Base-by-base conservation (phyloP, 2,329 filamentous ascomycete species). In the Didymella pomorum region DNA sequence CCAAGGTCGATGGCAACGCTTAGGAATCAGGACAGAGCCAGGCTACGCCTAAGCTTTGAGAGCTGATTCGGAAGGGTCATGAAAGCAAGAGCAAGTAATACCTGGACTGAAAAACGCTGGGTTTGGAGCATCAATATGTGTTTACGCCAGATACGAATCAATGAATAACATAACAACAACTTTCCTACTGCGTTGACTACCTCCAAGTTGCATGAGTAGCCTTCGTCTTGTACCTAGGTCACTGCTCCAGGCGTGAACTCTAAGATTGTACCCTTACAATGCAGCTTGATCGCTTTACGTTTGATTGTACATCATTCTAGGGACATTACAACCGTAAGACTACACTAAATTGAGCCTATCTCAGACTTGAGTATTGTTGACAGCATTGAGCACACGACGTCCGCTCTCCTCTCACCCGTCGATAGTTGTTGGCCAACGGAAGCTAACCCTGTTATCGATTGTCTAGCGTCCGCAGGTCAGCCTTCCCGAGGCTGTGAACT, bases 1-100 rank as follows among this genome's bases (percentile, higher is more conserved):
- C 77, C 71, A 78, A 79, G 75, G 71, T 78, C 58, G 77, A 79
- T 61, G 76, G 76, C 59, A 78, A 77, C 64, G 76, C 76, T 66
- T 79, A 78, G 72, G 69, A 76, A 71, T 75, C 68, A 75, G 73
- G 71, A 75, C 71, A 62, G 73, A 75, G 68, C 69, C 69, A 68
- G 67, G 67, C 65, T 50, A 68, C 59, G 63, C 69, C 73, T 57
- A 75, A 71, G 69, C 68, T 76, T 56, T 76, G 50, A 72, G 56
- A 60, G 48, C 53, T 56, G 50, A 49, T 21, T 44, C 26, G 37
- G 37, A 23, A 54, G 45, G 50, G 56, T 51, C 10, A 54, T 50
- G 56, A 58, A 58, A 53, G 46, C 56, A 46, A 54, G 56, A 33
- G 56, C 41, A 28, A 58, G 56, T 58, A 58, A 35, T 46, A 45